Percentiles rank a stretch among this genome's conserved stretches.
Evolutionary conservation across 2,329 filamentous ascomycete genomes (phyloP).

Genomic region (Coniosporium tulheliwenetii): DNA sequence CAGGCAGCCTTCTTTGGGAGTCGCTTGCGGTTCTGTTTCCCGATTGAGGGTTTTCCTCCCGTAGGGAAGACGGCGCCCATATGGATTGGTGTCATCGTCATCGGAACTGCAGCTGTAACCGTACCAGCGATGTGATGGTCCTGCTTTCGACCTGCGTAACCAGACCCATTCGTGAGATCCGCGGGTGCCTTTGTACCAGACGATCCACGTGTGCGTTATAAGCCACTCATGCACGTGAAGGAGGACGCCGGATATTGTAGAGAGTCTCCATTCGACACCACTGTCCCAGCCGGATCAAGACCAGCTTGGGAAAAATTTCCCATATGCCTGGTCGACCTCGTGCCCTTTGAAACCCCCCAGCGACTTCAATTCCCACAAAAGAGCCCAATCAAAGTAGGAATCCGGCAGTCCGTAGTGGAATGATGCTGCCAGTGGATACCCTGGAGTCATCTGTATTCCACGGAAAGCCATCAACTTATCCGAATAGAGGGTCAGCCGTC

Average conservation of each 20-base stretch:
- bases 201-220: constrained; percentile 19
- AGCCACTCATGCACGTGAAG: constrained; percentile 18
- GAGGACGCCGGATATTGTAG: constrained; percentile 10
- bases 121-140: neutral
- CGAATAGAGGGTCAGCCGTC: constrained; percentile 10
- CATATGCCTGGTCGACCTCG: too few species aligned
- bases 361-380: constrained; percentile 15
- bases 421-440: constrained; percentile 9
- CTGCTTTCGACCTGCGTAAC: neutral
- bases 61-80: constrained; percentile 2
- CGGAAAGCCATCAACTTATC: constrained; percentile 20
- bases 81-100: neutral
- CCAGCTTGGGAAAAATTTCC: constrained; percentile 18
- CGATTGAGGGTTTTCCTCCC: constrained; percentile 5
- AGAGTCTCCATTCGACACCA: constrained; percentile 3
- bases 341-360: too few species aligned
- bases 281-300: constrained; percentile 20
- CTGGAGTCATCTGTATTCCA: constrained; percentile 14
- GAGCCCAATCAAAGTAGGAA: constrained; percentile 19
- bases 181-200: constrained; percentile 11
- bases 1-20: constrained; percentile 9
- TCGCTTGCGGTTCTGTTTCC: constrained; percentile 6
- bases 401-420: constrained; percentile 16
- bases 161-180: neutral
- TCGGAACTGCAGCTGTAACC: neutral